phyloP scores from a whole-genome alignment of 306 rosid species.

The Lithocarpus polystachyus region DNA sequence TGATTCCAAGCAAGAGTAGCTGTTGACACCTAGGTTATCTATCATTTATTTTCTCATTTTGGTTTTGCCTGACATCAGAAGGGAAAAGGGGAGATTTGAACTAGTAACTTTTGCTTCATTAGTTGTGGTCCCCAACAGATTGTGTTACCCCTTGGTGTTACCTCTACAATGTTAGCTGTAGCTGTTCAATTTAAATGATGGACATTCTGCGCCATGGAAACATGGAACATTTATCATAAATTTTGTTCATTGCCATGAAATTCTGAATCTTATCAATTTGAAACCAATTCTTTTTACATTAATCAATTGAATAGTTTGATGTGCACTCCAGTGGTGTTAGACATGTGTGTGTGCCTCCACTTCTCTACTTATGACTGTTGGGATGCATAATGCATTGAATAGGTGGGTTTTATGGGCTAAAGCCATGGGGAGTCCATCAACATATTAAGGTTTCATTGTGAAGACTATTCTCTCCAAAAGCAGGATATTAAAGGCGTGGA shows the following conservation, averaged over 20 bases:
- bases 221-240: no score
- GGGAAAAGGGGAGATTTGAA: no score
- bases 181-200: no score
- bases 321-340: slow-evolving; percentile 2
- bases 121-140: no score
- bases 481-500: not conserved
- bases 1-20: no score
- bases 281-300: not conserved
- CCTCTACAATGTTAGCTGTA: not conserved
- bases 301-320: not conserved
- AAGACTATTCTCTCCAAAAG: not conserved
- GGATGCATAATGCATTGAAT: not conserved
- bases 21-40: no score
- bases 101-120: no score
- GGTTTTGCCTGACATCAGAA: no score
- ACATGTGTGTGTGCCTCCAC: no score
- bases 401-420: not conserved
- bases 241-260: not conserved
- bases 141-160: not conserved
- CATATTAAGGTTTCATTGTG: not conserved
- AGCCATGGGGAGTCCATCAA: not conserved
- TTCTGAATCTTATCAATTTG: not conserved
- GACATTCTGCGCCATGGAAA: no score
- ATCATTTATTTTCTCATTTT: no score
- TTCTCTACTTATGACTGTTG: not conserved